phyloP scores from a whole-genome alignment of 1,284 basidiomycete genomes.

The Ganoderma sinense region DNA sequence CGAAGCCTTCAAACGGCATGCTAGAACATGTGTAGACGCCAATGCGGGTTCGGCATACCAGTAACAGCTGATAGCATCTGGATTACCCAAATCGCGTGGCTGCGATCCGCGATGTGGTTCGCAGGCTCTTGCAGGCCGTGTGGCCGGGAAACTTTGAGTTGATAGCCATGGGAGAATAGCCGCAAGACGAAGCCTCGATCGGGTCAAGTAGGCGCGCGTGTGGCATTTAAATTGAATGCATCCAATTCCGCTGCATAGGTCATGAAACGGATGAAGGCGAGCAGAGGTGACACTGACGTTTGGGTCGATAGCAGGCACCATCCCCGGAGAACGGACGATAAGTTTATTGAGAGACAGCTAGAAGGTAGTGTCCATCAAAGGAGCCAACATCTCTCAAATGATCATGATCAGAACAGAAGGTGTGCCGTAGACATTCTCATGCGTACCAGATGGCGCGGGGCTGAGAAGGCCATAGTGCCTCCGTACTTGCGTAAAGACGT shows the following conservation, averaged over 20 bases:
- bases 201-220: neutral
- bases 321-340: neutral
- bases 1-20: neutral
- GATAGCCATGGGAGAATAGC: conserved; percentile 7
- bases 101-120: neutral
- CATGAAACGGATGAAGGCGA: neutral
- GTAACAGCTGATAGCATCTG: neutral
- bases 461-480: neutral
- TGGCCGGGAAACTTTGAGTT: neutral
- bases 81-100: neutral
- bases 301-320: neutral
- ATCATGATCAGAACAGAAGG: neutral
- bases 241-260: neutral
- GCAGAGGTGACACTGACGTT: neutral
- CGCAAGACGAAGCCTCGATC: neutral
- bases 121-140: neutral
- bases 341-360: neutral
- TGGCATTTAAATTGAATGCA: neutral
- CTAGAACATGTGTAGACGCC: neutral
- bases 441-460: neutral
- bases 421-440: neutral
- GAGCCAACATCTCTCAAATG: neutral
- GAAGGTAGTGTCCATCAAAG: neutral
- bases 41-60: neutral
- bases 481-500: neutral